phyloP scores from a whole-genome alignment of 2,329 filamentous ascomycete genomes.

The Diaporthe nobilis region DNA sequence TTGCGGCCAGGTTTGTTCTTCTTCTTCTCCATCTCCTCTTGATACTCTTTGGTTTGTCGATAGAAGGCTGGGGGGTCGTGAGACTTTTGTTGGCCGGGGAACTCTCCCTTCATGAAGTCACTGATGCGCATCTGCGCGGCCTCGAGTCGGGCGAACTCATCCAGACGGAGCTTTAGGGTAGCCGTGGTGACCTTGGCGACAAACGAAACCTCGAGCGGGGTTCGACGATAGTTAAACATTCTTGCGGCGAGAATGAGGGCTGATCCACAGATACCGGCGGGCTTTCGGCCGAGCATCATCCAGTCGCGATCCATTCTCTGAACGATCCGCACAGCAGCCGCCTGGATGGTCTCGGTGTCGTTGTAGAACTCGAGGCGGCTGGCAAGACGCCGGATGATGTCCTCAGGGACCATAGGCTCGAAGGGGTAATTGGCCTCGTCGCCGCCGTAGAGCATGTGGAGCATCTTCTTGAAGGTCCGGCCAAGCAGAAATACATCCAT shows the following conservation, averaged over 20 bases:
- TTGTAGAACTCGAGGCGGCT: constrained; percentile 91
- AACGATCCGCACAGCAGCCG: constrained; percentile 89
- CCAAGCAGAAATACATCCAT: constrained; percentile 95
- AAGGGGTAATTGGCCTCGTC: constrained; percentile 57
- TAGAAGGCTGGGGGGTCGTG: constrained; percentile 90
- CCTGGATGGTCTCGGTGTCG: constrained; percentile 85
- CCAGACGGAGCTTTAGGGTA: constrained; percentile 90
- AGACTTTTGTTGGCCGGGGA: constrained; percentile 67
- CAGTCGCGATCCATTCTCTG: constrained; percentile 96
- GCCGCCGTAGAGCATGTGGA: constrained; percentile 76
- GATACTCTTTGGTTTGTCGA: constrained; percentile 72
- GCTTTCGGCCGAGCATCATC: constrained; percentile 95
- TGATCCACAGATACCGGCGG: constrained; percentile 93
- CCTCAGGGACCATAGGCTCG: constrained; percentile 84
- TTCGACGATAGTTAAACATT: constrained; percentile 98
- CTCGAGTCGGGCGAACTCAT: constrained; percentile 91
- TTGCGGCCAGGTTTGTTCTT: constrained; percentile 55
- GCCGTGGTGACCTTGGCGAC: constrained; percentile 96
- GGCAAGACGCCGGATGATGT: constrained; percentile 92
- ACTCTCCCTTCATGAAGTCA: constrained; percentile 65
- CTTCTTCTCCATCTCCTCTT: constrained; percentile 66
- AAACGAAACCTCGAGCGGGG: constrained; percentile 95
- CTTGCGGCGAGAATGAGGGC: constrained; percentile 94
- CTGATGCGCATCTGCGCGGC: constrained; percentile 89
- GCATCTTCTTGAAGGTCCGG: constrained; percentile 86